These are phyloP conservation scores for Sarocladium kiliense DNA, from an alignment of 2,329 filamentous ascomycete genomes.

Conservation along the genomic window DNA sequence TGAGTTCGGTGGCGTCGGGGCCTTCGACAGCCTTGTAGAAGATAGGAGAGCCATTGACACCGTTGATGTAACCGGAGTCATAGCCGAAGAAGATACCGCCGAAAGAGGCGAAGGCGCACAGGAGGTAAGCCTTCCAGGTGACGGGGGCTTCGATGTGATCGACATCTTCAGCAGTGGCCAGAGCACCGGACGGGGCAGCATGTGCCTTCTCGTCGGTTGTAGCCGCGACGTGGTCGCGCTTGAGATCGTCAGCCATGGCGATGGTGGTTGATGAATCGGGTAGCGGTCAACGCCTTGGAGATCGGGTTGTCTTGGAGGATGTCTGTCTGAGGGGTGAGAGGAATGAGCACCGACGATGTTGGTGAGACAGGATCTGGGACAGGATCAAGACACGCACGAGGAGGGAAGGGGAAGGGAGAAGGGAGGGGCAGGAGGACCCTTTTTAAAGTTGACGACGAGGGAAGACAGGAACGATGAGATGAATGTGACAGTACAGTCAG, in stretches of 20 bases:
- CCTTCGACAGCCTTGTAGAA: slow-evolving; percentile 50
- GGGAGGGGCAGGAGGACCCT: background rate
- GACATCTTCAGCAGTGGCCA: slow-evolving; percentile 45
- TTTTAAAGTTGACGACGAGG: slow-evolving; percentile 5
- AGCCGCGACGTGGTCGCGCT: slow-evolving; percentile 1
- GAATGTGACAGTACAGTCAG: background rate
- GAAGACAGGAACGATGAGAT: background rate
- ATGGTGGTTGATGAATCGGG: background rate
- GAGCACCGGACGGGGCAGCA: slow-evolving; percentile 20
- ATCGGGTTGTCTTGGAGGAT: background rate
- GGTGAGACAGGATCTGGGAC: slow-evolving; percentile 9
- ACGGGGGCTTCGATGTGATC: slow-evolving; percentile 62
- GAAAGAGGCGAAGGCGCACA: slow-evolving; percentile 59
- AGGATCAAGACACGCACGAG: slow-evolving; percentile 7
- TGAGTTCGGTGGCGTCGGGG: slow-evolving; percentile 25
- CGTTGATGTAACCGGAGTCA: slow-evolving; percentile 63
- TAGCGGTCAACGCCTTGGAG: background rate
- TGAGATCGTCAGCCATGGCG: slow-evolving; percentile 8
- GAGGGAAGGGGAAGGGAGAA: background rate
- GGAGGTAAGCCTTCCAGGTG: slow-evolving; percentile 60
- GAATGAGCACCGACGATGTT: slow-evolving; percentile 4
- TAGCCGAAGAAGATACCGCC: slow-evolving; percentile 67
- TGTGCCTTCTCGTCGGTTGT: slow-evolving; percentile 9
- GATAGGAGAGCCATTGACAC: slow-evolving; percentile 44
- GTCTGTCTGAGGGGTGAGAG: background rate